Conservation (phyloP, 1,284 basidiomycete species). For the Ustilago crameri region DNA sequence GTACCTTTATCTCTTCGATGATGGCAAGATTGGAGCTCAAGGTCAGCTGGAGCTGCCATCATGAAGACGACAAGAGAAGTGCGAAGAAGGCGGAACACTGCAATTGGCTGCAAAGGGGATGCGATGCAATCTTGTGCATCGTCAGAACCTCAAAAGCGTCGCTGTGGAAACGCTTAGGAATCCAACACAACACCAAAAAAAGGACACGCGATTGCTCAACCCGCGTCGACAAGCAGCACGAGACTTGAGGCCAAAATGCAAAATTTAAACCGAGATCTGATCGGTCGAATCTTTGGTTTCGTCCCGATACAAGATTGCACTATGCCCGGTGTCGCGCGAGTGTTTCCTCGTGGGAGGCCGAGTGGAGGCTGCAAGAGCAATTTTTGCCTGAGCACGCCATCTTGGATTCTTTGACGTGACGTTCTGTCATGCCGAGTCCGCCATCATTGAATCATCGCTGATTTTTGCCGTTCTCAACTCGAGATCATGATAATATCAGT, state of each 20-base stretch:
- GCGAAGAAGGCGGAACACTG: too few species aligned
- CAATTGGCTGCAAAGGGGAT: too few species aligned
- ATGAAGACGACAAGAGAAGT: too few species aligned
- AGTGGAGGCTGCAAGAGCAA: too few species aligned
- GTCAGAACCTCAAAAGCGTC: too few species aligned
- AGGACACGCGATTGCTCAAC: neutral
- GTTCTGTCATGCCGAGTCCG: slow-evolving; percentile 10
- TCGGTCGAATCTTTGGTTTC: too few species aligned
- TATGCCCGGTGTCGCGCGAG: slow-evolving; percentile 18
- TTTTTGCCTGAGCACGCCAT: slow-evolving; percentile 28
- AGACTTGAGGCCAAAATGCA: neutral
- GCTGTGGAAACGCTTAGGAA: neutral
- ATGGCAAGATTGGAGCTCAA: too few species aligned
- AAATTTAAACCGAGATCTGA: neutral
- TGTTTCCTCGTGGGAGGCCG: neutral
- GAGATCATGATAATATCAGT: too few species aligned
- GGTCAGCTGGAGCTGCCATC: too few species aligned
- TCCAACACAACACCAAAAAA: neutral
- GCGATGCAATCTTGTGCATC: too few species aligned
- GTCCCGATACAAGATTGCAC: too few species aligned
- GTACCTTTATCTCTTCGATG: too few species aligned
- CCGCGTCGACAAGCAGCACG: slow-evolving; percentile 5
- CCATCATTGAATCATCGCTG: slow-evolving; percentile 3
- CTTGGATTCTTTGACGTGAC: slow-evolving; percentile 25
- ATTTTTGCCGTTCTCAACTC: neutral